Base-by-base conservation (phyloP, 768 basidiomycete species). In the Mycena alexandri region DNA sequence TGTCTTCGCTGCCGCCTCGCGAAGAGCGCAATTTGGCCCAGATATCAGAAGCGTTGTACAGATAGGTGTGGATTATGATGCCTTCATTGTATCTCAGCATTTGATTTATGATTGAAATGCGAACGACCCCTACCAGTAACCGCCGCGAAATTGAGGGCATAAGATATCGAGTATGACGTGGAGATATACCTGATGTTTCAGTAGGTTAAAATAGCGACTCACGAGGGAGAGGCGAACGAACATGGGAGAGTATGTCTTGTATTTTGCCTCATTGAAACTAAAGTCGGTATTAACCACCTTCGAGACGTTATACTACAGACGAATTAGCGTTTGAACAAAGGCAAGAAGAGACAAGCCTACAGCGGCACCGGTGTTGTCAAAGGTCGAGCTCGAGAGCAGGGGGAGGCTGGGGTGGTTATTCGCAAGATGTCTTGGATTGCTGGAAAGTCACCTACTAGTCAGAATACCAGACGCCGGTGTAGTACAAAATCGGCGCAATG, bases 81-180 rank as follows among this genome's bases (percentile, higher is more conserved):
- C 50, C 61, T 62, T 43, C 22, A 6, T 19, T 42, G 8, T 3
- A 52, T 34, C 9, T 62, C 52, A 44, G 11, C 21, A 14, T 43
- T 14, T n/a, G 29, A 9, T 19, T 54, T 22, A 11, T 17, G 9
- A 5, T 12, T 11, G n/a, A n/a, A n/a, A n/a, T n/a, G n/a, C 13
- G 22, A 41, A 33, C 19, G 29, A 59, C 17, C 1, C 50, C 29
- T 36, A 62, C 61, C 51, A 53, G 61, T 62, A 52, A 62, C 46
- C 3, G 61, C 61, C 11, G 61, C 61, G 42, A 62, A 62, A 43
- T 62, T 62, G 21, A 62, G 61, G 51, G 61, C 61, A 53, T 62
- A 62, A 5, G 61, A 62, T 21, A 62, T 33, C 19, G 52, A 62
- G 24, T 62, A 62, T 7, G 61, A 51, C n/a, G 50, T 33, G 19